phyloP scores from a whole-genome alignment of 306 rosid genomes.

The Citrullus colocynthis region DNA sequence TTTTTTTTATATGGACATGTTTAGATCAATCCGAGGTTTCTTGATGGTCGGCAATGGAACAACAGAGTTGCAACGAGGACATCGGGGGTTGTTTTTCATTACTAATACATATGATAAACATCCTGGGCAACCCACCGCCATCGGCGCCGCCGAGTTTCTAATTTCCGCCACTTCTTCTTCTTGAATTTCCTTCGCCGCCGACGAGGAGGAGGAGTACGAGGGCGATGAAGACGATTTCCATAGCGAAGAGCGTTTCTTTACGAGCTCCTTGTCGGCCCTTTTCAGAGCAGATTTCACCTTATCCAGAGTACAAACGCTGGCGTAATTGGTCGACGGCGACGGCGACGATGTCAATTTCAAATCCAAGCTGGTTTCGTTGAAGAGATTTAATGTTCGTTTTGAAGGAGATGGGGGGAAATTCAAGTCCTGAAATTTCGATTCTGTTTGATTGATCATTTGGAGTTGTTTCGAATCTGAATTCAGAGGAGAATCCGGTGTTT shows the following conservation, averaged over 20 bases:
- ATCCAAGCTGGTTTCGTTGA: slow-evolving; percentile 58
- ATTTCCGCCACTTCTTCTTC: slow-evolving; percentile 50
- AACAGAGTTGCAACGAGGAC: slow-evolving; percentile 74
- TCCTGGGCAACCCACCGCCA: slow-evolving; percentile 93
- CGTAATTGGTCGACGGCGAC: slow-evolving; percentile 41
- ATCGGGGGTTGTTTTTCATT: slow-evolving; percentile 73
- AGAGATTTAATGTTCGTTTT: slow-evolving; percentile 41
- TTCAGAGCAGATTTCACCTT: slow-evolving; percentile 87
- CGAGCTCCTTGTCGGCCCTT: slow-evolving; percentile 85
- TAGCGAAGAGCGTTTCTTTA: slow-evolving; percentile 36
- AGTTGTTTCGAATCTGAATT: slow-evolving; percentile 21
- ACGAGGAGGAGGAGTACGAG: slow-evolving; percentile 40
- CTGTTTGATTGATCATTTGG: slow-evolving; percentile 22
- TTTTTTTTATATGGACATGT: slow-evolving; percentile 30
- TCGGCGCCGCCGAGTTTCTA: slow-evolving; percentile 35
- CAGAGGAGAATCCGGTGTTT: slow-evolving; percentile 19
- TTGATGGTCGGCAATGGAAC: slow-evolving; percentile 54
- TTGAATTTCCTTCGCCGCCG: slow-evolving; percentile 37
- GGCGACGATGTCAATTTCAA: slow-evolving; percentile 38
- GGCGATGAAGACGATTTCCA: slow-evolving; percentile 53
- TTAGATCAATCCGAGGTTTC: slow-evolving; percentile 89
- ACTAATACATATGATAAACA: slow-evolving; percentile 82
- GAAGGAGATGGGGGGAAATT: slow-evolving; percentile 58
- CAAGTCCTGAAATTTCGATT: slow-evolving; percentile 53
- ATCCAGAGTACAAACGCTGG: slow-evolving; percentile 86